Base-by-base conservation (phyloP, 2,329 filamentous ascomycete genomes). In the Pseudocercospora cruenta region DNA sequence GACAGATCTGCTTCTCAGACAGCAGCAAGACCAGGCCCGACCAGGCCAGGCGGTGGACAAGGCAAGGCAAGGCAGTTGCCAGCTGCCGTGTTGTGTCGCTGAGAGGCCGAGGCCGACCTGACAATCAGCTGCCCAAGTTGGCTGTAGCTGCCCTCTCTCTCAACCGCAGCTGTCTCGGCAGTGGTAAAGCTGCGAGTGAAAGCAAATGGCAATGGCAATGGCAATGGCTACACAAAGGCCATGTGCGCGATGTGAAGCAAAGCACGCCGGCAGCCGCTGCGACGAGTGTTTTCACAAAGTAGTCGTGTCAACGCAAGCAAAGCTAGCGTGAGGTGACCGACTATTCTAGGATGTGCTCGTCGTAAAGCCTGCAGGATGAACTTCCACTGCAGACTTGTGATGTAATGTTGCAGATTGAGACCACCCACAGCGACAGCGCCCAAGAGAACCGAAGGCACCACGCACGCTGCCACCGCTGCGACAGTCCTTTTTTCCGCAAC, bases 61-160 rank as follows among this genome's bases (percentile, higher is more conserved):
- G 43, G 53, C 26, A 39, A 51, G 43, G 53, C 26, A 33, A n/a
- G 53, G 57, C 57, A 58, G 54, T 58, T 33, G 54, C 28, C 54
- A 58, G 59, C 59, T 51, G 59, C 59, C 31, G 45, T 61, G 24
- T 14, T 10, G 47, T 51, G 47, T 51, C 14, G 45, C n/a, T 31
- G 51, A 24, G 33, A 36, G 12, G 33, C 33, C 33, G 33, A 36
- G 12, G 33, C 33, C 33, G 33, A 16, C 53, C 12, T 33, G 53
- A 55, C 24, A 55, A 26, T 33, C 24, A 28, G 53, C 21, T 55
- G 53, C 14, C 12, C 53, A n/a, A 43, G n/a, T n/a, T n/a, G n/a
- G n/a, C 53, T 19, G 21, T 33, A 7, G 53, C 53, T 33, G 53
- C 53, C 24, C 53, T 55, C 36, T 39, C 14, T 39, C 36, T 39